phyloP scores from a whole-genome alignment of 1,139 yeast species.

The Diutina catenulata region DNA sequence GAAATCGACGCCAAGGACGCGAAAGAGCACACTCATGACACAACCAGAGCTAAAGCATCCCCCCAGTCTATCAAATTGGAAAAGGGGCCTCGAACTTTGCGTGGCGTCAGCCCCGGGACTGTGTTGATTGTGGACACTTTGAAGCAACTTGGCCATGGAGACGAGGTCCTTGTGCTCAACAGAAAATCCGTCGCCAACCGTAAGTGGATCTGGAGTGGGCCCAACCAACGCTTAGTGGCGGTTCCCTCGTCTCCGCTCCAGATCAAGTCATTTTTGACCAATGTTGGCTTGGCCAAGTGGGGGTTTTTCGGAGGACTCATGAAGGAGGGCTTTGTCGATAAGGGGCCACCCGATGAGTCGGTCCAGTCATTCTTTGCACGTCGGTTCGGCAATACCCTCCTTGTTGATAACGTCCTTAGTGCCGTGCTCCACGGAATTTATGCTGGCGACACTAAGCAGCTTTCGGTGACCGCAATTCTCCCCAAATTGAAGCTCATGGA shows the following conservation, averaged over 20 bases:
- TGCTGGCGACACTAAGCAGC: constrained; percentile 65
- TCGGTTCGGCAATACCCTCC: constrained; percentile 45
- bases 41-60: too few relatives aligned
- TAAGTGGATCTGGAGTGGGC: constrained; percentile 40
- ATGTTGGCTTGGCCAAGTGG: constrained; percentile 19
- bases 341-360: constrained; percentile 55
- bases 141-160: constrained; percentile 26
- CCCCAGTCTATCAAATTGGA: constrained; percentile 33
- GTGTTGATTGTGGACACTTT: constrained; percentile 48
- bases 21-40: neutral
- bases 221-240: constrained; percentile 10
- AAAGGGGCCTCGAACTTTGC: constrained; percentile 65
- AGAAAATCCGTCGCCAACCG: constrained; percentile 43
- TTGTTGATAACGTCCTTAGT: constrained; percentile 59
- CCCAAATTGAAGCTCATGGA: constrained; percentile 46
- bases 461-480: constrained; percentile 54
- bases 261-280: constrained; percentile 20
- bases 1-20: constrained; percentile 10
- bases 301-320: constrained; percentile 29
- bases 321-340: constrained; percentile 8
- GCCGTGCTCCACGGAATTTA: constrained; percentile 85
- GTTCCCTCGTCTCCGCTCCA: neutral
- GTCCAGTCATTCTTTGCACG: constrained; percentile 57
- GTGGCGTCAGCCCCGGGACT: constrained; percentile 62
- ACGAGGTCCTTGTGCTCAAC: constrained; percentile 38